A percentile compares a stretch with the other conserved stretches of the same genome.
Conservation (phyloP, 805 yeast species). For the Maudiozyma pseudohumilis region DNA sequence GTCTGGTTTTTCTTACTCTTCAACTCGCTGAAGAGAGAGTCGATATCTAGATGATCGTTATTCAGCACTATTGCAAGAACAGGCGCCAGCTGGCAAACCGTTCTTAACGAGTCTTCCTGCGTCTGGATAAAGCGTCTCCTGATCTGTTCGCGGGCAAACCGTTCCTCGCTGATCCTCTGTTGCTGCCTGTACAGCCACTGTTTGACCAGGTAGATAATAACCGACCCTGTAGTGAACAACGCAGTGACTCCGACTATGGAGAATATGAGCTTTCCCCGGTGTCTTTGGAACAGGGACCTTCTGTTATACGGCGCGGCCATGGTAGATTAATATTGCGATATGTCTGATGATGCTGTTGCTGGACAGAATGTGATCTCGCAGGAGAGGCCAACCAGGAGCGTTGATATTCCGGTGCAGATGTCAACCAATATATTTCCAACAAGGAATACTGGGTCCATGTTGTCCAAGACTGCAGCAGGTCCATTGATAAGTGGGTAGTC, state of each 20-base stretch:
- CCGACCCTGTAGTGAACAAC: constrained; percentile 23
- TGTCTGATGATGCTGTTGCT: too few relatives aligned
- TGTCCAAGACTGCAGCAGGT: too few relatives aligned
- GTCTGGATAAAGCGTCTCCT: constrained; percentile 82
- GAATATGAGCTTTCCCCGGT: constrained; percentile 19
- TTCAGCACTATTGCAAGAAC: constrained; percentile 42
- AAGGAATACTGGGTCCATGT: too few relatives aligned
- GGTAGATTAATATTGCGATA: too few relatives aligned
- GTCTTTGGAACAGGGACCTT: constrained; percentile 13
- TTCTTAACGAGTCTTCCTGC: constrained; percentile 79
- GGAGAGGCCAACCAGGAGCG: too few relatives aligned
- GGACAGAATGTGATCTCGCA: too few relatives aligned
- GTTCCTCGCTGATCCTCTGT: constrained; percentile 43
- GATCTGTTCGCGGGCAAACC: constrained; percentile 56
- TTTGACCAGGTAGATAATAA: constrained; percentile 19
- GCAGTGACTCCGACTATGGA: constrained; percentile 17
- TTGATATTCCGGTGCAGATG: too few relatives aligned
- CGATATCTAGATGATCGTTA: constrained; percentile 19
- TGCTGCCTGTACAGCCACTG: constrained; percentile 33
- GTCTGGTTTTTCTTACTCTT: constrained; percentile 10
- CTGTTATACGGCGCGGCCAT: neutral
- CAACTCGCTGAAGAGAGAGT: constrained; percentile 18
- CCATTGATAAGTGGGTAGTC: too few relatives aligned
- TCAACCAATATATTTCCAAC: too few relatives aligned
- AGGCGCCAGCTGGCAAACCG: constrained; percentile 74